These are phyloP conservation scores for Camelina neglecta DNA, from an alignment of 345 rosid genomes.

Conservation along the genomic window DNA sequence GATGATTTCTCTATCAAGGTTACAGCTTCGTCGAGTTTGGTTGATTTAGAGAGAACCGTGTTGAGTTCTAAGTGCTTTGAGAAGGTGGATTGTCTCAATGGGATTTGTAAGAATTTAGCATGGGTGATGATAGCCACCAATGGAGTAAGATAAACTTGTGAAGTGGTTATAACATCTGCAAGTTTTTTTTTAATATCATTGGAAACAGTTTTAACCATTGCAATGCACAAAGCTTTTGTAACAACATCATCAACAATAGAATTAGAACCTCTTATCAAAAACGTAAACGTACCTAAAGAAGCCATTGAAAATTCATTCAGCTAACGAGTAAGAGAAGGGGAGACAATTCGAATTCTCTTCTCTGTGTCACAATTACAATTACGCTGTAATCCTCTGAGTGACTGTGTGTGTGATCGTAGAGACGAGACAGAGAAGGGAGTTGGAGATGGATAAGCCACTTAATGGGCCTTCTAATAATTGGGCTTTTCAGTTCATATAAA, in stretches of 20 bases:
- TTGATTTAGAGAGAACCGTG: background rate
- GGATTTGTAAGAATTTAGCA: conserved; percentile 16
- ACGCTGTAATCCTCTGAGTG: too few relatives aligned
- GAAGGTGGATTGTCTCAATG: background rate
- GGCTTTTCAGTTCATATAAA: background rate
- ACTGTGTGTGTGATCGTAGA: background rate
- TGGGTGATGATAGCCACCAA: conserved; percentile 8
- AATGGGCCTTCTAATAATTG: background rate
- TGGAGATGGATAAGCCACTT: conserved; percentile 26
- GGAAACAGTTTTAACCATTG: background rate
- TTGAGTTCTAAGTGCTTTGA: conserved; percentile 5
- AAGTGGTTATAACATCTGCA: conserved; percentile 22
- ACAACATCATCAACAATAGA: background rate
- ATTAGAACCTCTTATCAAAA: background rate
- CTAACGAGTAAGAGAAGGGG: background rate
- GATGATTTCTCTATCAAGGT: conserved; percentile 10
- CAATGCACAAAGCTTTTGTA: background rate
- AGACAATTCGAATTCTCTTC: background rate
- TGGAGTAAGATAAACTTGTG: conserved; percentile 29
- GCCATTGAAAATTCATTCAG: conserved; percentile 22
- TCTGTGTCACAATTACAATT: background rate
- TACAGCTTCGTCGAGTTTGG: conserved; percentile 35
- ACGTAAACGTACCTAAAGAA: conserved; percentile 24
- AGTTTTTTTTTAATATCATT: background rate
- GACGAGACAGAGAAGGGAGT: background rate